These are phyloP conservation scores for Oryza glaberrima DNA, from an alignment of 176 grass and related monocot genomes.

Conservation along the genomic window DNA sequence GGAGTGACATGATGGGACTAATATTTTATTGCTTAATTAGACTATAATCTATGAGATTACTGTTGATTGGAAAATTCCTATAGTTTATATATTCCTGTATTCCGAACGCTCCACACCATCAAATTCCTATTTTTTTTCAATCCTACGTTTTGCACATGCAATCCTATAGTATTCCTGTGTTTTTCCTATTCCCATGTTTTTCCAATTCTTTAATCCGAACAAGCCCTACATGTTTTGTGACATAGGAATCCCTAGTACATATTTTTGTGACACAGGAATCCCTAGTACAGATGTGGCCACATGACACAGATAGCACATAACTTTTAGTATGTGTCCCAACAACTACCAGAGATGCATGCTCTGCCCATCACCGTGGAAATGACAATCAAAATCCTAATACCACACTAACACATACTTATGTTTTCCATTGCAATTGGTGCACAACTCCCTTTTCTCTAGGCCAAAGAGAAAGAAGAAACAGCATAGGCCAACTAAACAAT, in stretches of 20 bases:
- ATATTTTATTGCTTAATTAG: too few relatives aligned
- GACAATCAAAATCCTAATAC: background rate
- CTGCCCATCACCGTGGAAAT: background rate
- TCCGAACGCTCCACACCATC: too few relatives aligned
- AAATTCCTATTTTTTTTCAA: too few relatives aligned
- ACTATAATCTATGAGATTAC: too few relatives aligned
- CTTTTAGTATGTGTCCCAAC: background rate
- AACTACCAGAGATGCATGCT: background rate
- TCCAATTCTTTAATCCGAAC: too few relatives aligned
- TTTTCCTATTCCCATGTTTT: too few relatives aligned
- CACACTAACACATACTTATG: background rate
- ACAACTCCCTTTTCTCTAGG: background rate
- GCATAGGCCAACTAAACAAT: conserved; percentile 3
- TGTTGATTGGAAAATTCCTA: too few relatives aligned
- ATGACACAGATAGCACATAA: background rate
- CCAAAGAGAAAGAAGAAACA: background rate
- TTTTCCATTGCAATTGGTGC: background rate
- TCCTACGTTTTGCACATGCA: too few relatives aligned
- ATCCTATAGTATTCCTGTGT: too few relatives aligned
- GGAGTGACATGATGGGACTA: too few relatives aligned
- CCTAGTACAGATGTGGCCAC: background rate
- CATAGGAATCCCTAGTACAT: background rate
- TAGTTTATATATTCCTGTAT: too few relatives aligned
- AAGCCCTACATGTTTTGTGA: too few relatives aligned
- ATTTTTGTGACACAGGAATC: background rate